These are phyloP conservation scores for Xylariales sp. DNA, from an alignment of 2,329 filamentous ascomycete species.

Conservation along the genomic window DNA sequence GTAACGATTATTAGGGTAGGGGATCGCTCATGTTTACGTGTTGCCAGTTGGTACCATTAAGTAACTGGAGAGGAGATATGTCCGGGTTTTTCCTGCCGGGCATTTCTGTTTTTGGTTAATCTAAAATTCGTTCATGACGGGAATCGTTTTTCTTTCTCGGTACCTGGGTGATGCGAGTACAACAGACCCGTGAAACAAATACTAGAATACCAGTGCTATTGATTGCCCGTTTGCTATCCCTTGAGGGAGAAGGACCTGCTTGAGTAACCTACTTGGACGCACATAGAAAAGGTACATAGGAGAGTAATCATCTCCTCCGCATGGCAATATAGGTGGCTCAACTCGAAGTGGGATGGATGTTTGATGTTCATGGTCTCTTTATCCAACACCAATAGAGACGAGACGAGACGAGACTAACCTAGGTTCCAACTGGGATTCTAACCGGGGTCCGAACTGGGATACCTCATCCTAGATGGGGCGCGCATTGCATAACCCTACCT, in stretches of 20 bases:
- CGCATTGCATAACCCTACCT: neutral
- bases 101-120: constrained; percentile 10
- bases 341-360: too few species aligned
- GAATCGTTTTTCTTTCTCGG: neutral
- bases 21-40: constrained; percentile 8
- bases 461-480: neutral
- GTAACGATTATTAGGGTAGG: constrained; percentile 40
- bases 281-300: too few species aligned
- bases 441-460: too few species aligned
- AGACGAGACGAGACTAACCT: too few species aligned
- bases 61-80: constrained; percentile 15
- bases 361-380: neutral
- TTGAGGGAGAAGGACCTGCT: too few species aligned
- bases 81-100: constrained; percentile 9
- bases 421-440: too few species aligned
- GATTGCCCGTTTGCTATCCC: too few species aligned
- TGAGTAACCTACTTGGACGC: too few species aligned
- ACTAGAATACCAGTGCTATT: too few species aligned
- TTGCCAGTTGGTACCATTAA: too few species aligned
- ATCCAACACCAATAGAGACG: neutral
- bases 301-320: too few species aligned
- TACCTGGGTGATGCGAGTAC: neutral
- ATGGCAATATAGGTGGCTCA: too few species aligned
- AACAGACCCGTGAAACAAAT: neutral
- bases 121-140: constrained; percentile 1